Conservation (phyloP, 345 rosid species). For the Eutrema japonicum region DNA sequence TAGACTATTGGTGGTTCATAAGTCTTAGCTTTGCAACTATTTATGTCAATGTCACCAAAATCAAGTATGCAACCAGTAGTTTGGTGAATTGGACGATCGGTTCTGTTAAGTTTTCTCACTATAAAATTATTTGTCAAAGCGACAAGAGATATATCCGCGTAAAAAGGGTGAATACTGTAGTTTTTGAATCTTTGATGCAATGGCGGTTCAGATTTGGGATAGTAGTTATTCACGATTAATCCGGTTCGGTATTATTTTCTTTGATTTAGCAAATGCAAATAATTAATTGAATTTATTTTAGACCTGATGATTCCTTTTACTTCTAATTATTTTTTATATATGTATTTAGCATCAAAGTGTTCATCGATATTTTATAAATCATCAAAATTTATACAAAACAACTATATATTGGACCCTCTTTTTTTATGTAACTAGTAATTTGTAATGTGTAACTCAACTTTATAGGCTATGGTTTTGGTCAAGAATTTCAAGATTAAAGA, state of each 20-base stretch:
- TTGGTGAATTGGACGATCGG: background rate
- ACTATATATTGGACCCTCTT: background rate
- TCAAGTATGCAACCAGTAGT: background rate
- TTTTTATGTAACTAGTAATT: no score
- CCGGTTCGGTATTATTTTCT: no score
- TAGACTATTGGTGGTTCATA: slow-evolving; percentile 23
- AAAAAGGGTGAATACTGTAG: background rate
- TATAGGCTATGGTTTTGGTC: no score
- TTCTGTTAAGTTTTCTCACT: background rate
- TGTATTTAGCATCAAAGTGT: background rate
- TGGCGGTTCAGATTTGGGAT: slow-evolving; percentile 21
- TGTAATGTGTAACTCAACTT: no score
- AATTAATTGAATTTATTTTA: background rate
- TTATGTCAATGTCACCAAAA: background rate
- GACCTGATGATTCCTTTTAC: background rate
- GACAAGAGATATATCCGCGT: slow-evolving; percentile 28
- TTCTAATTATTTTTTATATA: background rate
- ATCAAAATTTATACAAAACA: background rate
- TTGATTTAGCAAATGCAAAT: background rate
- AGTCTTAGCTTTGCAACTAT: background rate
- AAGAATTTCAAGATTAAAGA: no score
- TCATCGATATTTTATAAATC: background rate
- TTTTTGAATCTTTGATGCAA: slow-evolving; percentile 23
- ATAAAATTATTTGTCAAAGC: background rate
- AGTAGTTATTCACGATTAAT: background rate